phyloP scores from a whole-genome alignment of 192 early-diverging fungal species.

The Fimicolochytrium jonesii region DNA sequence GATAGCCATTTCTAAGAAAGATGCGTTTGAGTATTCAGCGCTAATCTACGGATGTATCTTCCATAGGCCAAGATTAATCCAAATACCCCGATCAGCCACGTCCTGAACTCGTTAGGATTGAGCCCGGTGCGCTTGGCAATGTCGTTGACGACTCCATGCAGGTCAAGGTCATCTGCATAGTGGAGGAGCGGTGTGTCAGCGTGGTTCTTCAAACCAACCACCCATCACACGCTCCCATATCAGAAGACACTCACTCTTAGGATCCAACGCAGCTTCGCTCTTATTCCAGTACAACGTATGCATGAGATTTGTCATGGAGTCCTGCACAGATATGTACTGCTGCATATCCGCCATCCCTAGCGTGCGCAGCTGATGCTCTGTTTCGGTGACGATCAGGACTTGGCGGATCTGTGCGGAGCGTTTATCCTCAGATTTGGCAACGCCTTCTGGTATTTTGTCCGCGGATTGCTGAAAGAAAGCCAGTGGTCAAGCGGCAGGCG shows the following conservation, averaged over 20 bases:
- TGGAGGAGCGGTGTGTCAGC: too few relatives aligned
- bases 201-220: too few relatives aligned
- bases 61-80: background rate
- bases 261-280: constrained; percentile 24
- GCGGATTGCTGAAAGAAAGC: too few relatives aligned
- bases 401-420: constrained; percentile 4
- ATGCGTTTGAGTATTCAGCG: background rate
- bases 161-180: constrained; percentile 24
- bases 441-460: too few relatives aligned
- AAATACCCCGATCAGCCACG: constrained; percentile 27
- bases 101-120: constrained; percentile 36
- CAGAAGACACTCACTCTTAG: constrained; percentile 1
- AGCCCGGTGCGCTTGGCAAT: constrained; percentile 36
- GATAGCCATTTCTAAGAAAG: background rate
- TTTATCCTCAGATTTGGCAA: too few relatives aligned
- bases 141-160: constrained; percentile 34
- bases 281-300: constrained; percentile 33
- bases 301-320: constrained; percentile 33
- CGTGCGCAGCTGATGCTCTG: constrained; percentile 37
- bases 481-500: too few relatives aligned
- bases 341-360: constrained; percentile 25
- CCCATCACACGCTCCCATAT: background rate
- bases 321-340: constrained; percentile 13
- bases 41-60: too few relatives aligned
- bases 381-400: constrained; percentile 33